Evolutionary conservation across 352 stramenopile genomes (phyloP).

Genomic region (Peronospora farinosa): DNA sequence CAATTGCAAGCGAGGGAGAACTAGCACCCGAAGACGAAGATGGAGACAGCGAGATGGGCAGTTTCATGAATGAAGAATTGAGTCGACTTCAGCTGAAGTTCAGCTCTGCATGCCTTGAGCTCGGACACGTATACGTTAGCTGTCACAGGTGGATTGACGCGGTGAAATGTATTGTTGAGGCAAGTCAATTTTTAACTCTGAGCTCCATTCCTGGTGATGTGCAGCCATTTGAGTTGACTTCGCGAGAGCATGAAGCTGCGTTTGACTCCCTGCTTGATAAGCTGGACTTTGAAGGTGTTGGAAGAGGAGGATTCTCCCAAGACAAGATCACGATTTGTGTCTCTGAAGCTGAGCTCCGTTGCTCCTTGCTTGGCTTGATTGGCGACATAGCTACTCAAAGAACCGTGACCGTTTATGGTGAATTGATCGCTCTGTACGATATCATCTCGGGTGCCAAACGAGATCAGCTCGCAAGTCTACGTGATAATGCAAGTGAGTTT

Average conservation of each 20-base stretch:
- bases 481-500: slow-evolving; percentile 7
- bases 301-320: slow-evolving; percentile 22
- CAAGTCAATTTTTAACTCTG: slow-evolving; percentile 38
- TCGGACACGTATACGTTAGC: slow-evolving; percentile 37
- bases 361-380: slow-evolving; percentile 53
- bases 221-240: slow-evolving; percentile 19
- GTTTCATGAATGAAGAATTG: slow-evolving; percentile 78
- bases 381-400: slow-evolving; percentile 64
- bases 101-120: slow-evolving; percentile 60
- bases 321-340: slow-evolving; percentile 37
- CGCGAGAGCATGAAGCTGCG: slow-evolving; percentile 9
- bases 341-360: slow-evolving; percentile 48
- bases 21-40: slow-evolving; percentile 23
- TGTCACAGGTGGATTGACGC: slow-evolving; percentile 35
- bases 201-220: slow-evolving; percentile 32
- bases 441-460: slow-evolving; percentile 45
- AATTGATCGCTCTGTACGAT: slow-evolving; percentile 35
- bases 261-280: slow-evolving; percentile 45
- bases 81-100: slow-evolving; percentile 67
- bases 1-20: slow-evolving; percentile 16
- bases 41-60: slow-evolving; percentile 40
- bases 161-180: slow-evolving; percentile 39
- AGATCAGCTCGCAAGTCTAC: slow-evolving; percentile 18
- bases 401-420: slow-evolving; percentile 13
- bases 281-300: slow-evolving; percentile 68